Base-by-base conservation (phyloP, 768 basidiomycete species). In the Tylopilus intermedius region DNA sequence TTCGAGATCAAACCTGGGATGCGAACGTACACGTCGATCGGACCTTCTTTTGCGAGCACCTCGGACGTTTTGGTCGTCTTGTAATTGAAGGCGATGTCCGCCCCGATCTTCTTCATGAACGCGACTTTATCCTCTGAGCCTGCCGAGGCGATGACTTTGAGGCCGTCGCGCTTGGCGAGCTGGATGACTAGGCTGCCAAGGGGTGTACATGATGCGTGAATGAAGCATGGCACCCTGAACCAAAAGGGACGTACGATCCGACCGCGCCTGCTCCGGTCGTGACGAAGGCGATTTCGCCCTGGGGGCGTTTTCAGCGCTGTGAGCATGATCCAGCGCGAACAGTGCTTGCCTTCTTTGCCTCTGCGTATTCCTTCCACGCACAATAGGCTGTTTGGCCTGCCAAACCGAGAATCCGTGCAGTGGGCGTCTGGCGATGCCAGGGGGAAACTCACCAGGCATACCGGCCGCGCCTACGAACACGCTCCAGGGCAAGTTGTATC, bases 81-180 rank as follows among this genome's bases (percentile, higher is more conserved):
- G 37, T 50, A 54, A 27, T 50, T 39, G 27, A 54, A 45, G 29
- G 3, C 53, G 5, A 54, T 29, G 37, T 54, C 47, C 21, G 26
- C 45, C 3, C 53, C 54, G 11, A 42, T 41, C 18, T 29, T 24
- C 32, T 46, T 53, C 50, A 55, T 53, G 26, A 41, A 52, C 13
- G 44, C 44, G 21, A 53, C 54, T 26, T 48, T 50, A 5, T 48
- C 53, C 4, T 50, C 53, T 0, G 42, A 54, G 29, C 48, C 47
- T 15, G 52, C 47, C 21, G 52, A 49, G 22, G 47, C 47, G 42
- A 53, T 53, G 27, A 53, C 53, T 22, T 47, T 49, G 47, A 53
- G 53, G 8, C 42, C 53, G n/a, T 53, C 53, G 3, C 47, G 53
- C 39, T 45, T 54, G 43, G 53, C 53, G n/a, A 54, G 37, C 32